Conservation (phyloP, 805 yeast genomes). For the Candida cerambycidarum region DNA sequence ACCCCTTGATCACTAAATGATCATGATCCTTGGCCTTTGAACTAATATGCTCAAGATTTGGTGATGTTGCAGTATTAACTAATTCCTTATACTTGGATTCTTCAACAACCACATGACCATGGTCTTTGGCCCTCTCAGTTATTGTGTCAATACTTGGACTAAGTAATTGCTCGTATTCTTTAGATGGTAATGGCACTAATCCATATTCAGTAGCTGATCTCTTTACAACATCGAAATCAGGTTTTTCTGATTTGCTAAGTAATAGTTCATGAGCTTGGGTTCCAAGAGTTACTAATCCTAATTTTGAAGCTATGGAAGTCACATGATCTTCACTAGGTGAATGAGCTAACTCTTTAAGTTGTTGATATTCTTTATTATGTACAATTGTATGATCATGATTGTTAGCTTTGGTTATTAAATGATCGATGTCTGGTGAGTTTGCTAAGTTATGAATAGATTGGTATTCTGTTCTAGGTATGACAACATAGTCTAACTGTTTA, state of each 20-base stretch:
- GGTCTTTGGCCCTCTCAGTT: slow-evolving; percentile 20
- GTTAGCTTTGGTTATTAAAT: slow-evolving; percentile 7
- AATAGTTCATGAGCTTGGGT: slow-evolving; percentile 8
- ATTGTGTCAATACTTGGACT: slow-evolving; percentile 32
- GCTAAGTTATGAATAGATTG: slow-evolving; percentile 11
- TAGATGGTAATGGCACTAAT: slow-evolving; percentile 10
- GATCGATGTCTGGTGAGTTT: slow-evolving; percentile 10
- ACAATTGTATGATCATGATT: slow-evolving; percentile 8
- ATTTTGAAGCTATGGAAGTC: slow-evolving; percentile 13
- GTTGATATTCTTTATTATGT: slow-evolving; percentile 13
- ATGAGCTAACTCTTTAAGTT: slow-evolving; percentile 21
- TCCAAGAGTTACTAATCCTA: slow-evolving; percentile 18
- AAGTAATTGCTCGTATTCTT: slow-evolving; percentile 12
- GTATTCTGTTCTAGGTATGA: slow-evolving; percentile 18
- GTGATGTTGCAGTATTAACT: slow-evolving; percentile 14
- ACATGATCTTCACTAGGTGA: slow-evolving; percentile 20
- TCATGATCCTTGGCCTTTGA: slow-evolving; percentile 6
- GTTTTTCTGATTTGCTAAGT: slow-evolving; percentile 10
- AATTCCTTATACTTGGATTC: slow-evolving; percentile 22
- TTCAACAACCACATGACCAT: slow-evolving; percentile 18
- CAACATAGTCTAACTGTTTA: slow-evolving; percentile 19
- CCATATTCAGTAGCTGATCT: slow-evolving; percentile 11
- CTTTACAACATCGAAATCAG: slow-evolving; percentile 18
- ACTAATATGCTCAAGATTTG: slow-evolving; percentile 17
- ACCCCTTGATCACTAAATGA: slow-evolving; percentile 8